Base-by-base conservation (phyloP, 306 rosid species). In the Vigna nakashimae region DNA sequence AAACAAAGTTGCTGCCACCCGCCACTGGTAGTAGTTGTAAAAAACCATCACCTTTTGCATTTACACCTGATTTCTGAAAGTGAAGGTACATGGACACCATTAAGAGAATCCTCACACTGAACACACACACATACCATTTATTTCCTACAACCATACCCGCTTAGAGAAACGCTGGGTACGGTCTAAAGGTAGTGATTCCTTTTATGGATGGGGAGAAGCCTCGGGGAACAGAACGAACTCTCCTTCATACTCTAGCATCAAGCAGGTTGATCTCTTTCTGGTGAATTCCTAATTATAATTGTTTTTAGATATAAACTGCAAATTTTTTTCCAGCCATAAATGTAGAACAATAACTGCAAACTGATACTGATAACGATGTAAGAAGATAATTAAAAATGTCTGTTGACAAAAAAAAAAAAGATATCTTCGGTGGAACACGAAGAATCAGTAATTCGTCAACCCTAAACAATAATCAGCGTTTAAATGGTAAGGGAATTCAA, bases 281-380 rank as follows among this genome's bases (percentile, higher is more conserved):
- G 94, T 90, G 82, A 88, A 89, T 79, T 76, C 43, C 67, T 67
- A 65, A 52, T 42, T 64, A 12, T 24, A 16, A 16, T 17, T 17
- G 9, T 50, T 4, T 36, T 73, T 3, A 60, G 22, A 48, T 69
- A 7, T 70, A 20, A 13, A 46, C 16, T 14, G 22, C 17, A 51
- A 2, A 1, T 52, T 51, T 20, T 20, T 40, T 28, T 65, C 60
- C 34, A 13, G 7, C 16, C 11, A 30, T 11, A 43, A 51, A 18
- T 14, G 28, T 28, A 43, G 14, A 15, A 56, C 65, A 65, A 20
- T 4, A 42, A 13, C 32, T 14, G 16, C n/a, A 51, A 30, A 38
- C 30, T 24, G 26, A 24, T 24, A 24, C 26, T 24, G 26, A 28
- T 20, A 20, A 20, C 22, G 22, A 20, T 20, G 22, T 20, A 20